Evolutionary conservation across 73 alveolate species (phyloP).

Genomic region (Uronychia setigera): DNA sequence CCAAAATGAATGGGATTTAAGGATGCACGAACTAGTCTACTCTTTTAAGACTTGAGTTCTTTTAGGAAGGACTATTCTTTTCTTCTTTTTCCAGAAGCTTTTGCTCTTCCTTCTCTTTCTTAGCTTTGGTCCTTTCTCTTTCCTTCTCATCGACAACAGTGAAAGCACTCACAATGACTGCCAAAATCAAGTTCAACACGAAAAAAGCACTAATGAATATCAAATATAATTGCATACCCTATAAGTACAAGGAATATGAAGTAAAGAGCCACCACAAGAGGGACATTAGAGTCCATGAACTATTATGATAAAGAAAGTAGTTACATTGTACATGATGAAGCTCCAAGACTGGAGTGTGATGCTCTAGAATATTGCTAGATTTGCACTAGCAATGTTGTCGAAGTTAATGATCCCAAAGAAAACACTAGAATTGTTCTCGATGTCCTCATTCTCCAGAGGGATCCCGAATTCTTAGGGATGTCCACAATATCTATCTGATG

Average conservation of each 20-base stretch:
- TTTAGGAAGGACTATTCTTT: neutral
- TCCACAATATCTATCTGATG: neutral
- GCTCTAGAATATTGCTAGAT: slow-evolving; percentile 15
- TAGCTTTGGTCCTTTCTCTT: neutral
- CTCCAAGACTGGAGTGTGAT: slow-evolving; percentile 36
- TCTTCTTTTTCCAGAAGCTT: neutral
- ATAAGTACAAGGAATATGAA: slow-evolving; percentile 4
- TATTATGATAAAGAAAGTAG: neutral
- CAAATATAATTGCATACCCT: slow-evolving; percentile 11
- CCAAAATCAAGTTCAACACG: slow-evolving; percentile 25
- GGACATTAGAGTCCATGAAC: slow-evolving; percentile 4
- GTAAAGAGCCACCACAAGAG: slow-evolving; percentile 11
- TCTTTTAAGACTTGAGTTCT: neutral
- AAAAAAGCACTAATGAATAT: slow-evolving; percentile 19
- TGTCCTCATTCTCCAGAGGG: slow-evolving; percentile 12
- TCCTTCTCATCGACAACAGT: slow-evolving; percentile 14
- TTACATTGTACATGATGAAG: slow-evolving; percentile 19
- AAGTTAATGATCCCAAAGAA: slow-evolving; percentile 43
- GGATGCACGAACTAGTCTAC: neutral
- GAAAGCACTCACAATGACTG: slow-evolving; percentile 38
- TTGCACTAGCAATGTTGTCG: slow-evolving; percentile 25
- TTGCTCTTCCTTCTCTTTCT: neutral
- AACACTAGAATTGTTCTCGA: neutral
- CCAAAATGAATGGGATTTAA: neutral
- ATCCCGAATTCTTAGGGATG: neutral